Evolutionary conservation across 306 rosid species (phyloP).

Genomic region (Styphnolobium japonicum): DNA sequence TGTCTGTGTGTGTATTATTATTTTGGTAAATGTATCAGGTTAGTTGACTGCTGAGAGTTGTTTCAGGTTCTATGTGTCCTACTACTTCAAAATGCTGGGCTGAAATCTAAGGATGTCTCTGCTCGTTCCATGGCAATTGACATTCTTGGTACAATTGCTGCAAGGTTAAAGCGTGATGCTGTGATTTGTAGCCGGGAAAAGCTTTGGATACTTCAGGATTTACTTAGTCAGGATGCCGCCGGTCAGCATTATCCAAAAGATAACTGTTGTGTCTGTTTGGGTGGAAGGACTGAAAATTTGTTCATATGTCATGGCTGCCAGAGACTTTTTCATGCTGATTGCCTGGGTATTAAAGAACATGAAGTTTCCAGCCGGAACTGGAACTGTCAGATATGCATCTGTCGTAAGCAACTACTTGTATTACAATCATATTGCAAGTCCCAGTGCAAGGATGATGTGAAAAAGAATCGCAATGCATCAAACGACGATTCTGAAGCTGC

Average conservation of each 20-base stretch:
- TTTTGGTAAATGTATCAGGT: slow-evolving; percentile 17
- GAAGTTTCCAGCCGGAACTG: slow-evolving; percentile 76
- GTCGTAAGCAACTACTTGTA: slow-evolving; percentile 79
- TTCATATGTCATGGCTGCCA: slow-evolving; percentile 66
- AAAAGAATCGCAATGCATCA: slow-evolving; percentile 42
- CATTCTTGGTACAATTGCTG: slow-evolving; percentile 96
- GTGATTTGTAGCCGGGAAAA: slow-evolving; percentile 62
- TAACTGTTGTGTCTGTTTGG: slow-evolving; percentile 73
- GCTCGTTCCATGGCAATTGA: slow-evolving; percentile 94
- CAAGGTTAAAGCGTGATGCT: slow-evolving; percentile 98
- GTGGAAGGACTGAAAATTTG: slow-evolving; percentile 58
- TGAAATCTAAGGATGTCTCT: slow-evolving; percentile 77
- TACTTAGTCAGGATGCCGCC: slow-evolving; percentile 47
- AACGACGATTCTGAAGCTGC: slow-evolving; percentile 48
- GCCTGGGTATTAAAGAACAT: slow-evolving; percentile 74
- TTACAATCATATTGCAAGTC: slow-evolving; percentile 84
- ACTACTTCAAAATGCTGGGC: slow-evolving; percentile 89
- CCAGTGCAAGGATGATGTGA: slow-evolving; percentile 51
- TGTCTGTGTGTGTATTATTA: not conserved
- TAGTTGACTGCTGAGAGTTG: slow-evolving; percentile 35
- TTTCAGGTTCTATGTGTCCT: slow-evolving; percentile 92
- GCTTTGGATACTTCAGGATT: slow-evolving; percentile 79
- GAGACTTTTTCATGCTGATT: slow-evolving; percentile 85
- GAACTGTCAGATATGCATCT: slow-evolving; percentile 81
- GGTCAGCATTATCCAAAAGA: slow-evolving; percentile 49